phyloP scores from a whole-genome alignment of 345 rosid species.

The Eucalyptus brandiana region DNA sequence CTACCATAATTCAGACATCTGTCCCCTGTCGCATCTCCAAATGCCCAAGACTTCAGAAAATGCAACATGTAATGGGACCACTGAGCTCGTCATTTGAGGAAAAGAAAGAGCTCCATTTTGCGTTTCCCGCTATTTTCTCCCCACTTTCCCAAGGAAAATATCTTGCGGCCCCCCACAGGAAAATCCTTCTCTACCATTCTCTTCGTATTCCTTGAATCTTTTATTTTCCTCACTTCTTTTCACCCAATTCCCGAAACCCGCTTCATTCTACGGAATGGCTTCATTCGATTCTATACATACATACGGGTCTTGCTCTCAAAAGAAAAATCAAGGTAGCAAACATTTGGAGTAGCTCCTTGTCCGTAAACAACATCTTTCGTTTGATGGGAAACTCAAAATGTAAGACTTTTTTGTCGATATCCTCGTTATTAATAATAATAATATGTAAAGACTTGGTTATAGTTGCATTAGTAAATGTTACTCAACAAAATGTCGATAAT shows the following conservation, averaged over 20 bases:
- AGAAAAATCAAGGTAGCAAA: no score
- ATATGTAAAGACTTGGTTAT: fast-evolving
- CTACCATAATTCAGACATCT: fast-evolving
- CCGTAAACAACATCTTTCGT: fast-evolving
- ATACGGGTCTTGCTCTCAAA: neutral
- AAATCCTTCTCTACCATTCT: no score
- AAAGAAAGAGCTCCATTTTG: no score
- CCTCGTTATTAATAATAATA: fast-evolving
- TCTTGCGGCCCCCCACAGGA: no score
- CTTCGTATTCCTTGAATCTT: no score
- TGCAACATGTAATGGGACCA: neutral
- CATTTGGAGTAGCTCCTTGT: fast-evolving
- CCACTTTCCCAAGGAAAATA: no score
- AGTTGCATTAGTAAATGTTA: neutral
- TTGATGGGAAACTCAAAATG: neutral
- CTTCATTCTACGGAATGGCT: neutral
- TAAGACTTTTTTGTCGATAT: no score
- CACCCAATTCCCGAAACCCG: neutral
- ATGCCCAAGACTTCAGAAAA: no score
- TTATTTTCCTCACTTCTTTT: neutral
- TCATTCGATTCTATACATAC: fast-evolving
- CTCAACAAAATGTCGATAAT: neutral
- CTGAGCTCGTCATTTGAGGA: neutral
- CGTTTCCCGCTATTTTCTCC: no score
- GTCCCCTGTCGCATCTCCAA: no score